Conservation (phyloP, 768 basidiomycete genomes). For the Russula brevipes region DNA sequence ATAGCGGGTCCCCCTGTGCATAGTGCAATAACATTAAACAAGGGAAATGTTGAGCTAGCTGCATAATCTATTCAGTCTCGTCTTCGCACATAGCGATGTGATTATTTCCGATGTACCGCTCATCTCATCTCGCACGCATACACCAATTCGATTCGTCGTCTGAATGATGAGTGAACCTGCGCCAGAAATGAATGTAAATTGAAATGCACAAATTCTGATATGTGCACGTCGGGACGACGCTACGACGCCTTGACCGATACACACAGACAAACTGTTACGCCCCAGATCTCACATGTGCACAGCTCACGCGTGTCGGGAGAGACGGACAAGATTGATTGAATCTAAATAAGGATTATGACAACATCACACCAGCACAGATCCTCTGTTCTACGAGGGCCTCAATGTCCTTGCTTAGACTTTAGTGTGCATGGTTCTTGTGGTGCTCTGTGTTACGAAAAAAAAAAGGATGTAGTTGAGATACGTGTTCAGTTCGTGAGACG, state of each 20-base stretch:
- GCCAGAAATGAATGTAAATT: too few relatives aligned
- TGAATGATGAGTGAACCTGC: neutral
- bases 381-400: conserved; percentile 9
- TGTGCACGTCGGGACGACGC: neutral
- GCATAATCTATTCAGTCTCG: conserved; percentile 21
- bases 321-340: neutral
- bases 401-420: conserved; percentile 23
- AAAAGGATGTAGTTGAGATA: conserved; percentile 13
- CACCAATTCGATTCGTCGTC: neutral
- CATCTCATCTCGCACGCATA: neutral
- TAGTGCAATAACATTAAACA: conserved; percentile 27
- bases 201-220: neutral
- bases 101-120: neutral
- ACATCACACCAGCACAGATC: neutral
- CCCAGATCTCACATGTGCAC: neutral
- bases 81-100: neutral
- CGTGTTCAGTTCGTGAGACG: conserved; percentile 28
- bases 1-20: conserved; percentile 25
- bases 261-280: neutral
- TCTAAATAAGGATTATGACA: conserved; percentile 4
- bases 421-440: conserved; percentile 90
- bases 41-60: conserved; percentile 26
- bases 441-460: conserved; percentile 48
- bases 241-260: neutral
- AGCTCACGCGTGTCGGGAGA: neutral